A percentile compares a stretch with the other conserved stretches of the same genome.
Evolutionary conservation across 257 asterid genomes (phyloP).

Genomic region (Paulownia fortunei): DNA sequence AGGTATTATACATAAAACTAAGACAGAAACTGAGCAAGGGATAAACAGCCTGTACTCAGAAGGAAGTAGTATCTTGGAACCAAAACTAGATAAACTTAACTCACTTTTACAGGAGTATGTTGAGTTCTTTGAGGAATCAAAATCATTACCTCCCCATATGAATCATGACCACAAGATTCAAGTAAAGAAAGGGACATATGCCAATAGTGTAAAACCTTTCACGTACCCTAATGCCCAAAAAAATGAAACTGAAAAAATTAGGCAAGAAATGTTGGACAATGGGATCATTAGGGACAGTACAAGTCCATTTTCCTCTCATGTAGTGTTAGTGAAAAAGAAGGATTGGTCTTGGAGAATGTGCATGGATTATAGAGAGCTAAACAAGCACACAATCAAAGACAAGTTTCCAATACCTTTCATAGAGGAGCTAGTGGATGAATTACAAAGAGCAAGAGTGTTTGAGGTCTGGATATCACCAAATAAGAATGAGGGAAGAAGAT

Average conservation of each 20-base stretch:
- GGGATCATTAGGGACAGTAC: not conserved
- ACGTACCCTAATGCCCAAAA: conserved; percentile 9
- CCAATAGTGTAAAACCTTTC: not conserved
- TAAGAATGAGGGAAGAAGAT: not conserved
- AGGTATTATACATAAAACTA: too few species aligned
- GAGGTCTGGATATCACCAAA: not conserved
- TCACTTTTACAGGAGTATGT: too few species aligned
- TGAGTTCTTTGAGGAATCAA: not conserved
- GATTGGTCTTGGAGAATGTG: not conserved
- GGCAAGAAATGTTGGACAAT: not conserved
- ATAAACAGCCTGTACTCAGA: too few species aligned
- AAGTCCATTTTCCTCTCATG: not conserved
- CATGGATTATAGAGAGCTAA: not conserved
- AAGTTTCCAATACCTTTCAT: not conserved
- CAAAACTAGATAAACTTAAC: too few species aligned
- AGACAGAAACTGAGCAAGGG: too few species aligned
- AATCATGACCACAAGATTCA: not conserved
- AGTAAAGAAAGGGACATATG: not conserved
- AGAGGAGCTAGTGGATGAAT: not conserved
- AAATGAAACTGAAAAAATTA: conserved; percentile 7
- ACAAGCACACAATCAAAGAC: not conserved
- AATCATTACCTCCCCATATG: not conserved
- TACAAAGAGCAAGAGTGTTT: not conserved
- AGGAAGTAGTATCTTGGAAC: too few species aligned
- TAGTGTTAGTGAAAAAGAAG: not conserved